Base-by-base conservation (phyloP, 1,284 basidiomycete genomes). In the Rhodotorula glutinis region DNA sequence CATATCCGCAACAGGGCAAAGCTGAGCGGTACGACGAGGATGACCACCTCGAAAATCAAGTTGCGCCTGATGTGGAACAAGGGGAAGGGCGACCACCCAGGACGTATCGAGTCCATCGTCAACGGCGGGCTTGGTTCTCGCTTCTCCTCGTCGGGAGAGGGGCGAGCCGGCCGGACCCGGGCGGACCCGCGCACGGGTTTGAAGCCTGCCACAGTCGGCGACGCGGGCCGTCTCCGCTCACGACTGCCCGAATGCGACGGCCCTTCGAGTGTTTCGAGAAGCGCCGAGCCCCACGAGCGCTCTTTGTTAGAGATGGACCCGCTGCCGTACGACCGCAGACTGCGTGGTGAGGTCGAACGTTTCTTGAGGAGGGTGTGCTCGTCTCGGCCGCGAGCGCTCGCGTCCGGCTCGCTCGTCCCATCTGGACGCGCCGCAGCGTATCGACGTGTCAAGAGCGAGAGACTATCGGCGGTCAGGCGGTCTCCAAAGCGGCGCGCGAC, bases 1-100 rank as follows among this genome's bases (percentile, higher is more conserved):
- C 61, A 56, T 2, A 76, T 57, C 40, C 75, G 70, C 23, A 56
- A 60, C 25, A 73, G 62, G 5, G 75, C 73, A 33, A 74, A 64
- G 41, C 63, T 41, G 44, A 74, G 65, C 3, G 70, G 65, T 11
- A 60, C 10, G 44, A 73, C 66, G 29, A 76, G 62, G 25, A 76
- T 47, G 30, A 44, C 33, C 23, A 75, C 74, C 53, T 76, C 75
- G 57, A 68, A 49, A 13, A 74, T 41, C 47, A 75, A 69, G 17
- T 66, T 62, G 11, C 30, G 49, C 11, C 74, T 68, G 56, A 76
- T 73, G 54, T 68, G 69, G 51, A 67, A 71, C 2, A 67, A 55
- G 10, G 69, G 49, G 53, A 73, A 73, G 2, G 72, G 72, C 25
- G 21, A 71, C 60, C 60, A 73, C 21, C 59, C 49, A 3, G 63